A percentile compares a stretch with the other conserved stretches of the same genome.
Conservation (phyloP, 306 rosid genomes). For the Hippophae gyantsensis region DNA sequence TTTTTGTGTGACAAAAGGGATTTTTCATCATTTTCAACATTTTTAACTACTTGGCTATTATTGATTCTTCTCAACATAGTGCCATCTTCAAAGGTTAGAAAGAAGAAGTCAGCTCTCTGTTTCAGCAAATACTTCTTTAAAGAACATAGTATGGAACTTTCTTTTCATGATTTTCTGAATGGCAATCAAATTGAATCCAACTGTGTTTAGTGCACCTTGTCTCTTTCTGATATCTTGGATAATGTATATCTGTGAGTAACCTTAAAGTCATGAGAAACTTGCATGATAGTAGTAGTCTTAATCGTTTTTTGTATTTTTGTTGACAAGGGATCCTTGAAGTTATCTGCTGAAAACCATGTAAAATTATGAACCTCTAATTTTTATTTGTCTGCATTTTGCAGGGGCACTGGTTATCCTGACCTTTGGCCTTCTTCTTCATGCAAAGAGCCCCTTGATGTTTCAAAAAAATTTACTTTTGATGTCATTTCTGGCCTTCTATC, state of each 20-base stretch:
- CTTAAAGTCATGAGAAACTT: no score
- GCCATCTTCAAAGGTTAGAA: background rate
- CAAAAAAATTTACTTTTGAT: conserved; percentile 72
- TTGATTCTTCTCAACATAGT: background rate
- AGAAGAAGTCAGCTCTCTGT: background rate
- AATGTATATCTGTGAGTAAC: no score
- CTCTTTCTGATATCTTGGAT: no score
- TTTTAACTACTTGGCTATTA: background rate
- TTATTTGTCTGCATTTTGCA: conserved; percentile 23
- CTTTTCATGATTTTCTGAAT: no score
- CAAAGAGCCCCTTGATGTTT: conserved; percentile 83
- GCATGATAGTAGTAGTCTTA: no score
- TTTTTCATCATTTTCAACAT: background rate
- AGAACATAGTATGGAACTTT: no score
- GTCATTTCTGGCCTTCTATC: conserved; percentile 76
- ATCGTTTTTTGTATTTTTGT: no score
- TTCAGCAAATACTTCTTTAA: no score
- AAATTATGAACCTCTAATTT: background rate
- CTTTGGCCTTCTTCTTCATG: conserved; percentile 92
- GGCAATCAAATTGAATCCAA: no score
- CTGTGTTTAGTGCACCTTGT: no score
- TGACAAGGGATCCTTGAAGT: no score
- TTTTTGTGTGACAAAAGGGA: background rate
- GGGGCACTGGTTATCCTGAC: conserved; percentile 95
- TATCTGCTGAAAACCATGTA: background rate